Percentiles rank a stretch among this genome's conserved stretches.
phyloP scores from a whole-genome alignment of 148 eudicot species.

The Rhododendron simsii region DNA sequence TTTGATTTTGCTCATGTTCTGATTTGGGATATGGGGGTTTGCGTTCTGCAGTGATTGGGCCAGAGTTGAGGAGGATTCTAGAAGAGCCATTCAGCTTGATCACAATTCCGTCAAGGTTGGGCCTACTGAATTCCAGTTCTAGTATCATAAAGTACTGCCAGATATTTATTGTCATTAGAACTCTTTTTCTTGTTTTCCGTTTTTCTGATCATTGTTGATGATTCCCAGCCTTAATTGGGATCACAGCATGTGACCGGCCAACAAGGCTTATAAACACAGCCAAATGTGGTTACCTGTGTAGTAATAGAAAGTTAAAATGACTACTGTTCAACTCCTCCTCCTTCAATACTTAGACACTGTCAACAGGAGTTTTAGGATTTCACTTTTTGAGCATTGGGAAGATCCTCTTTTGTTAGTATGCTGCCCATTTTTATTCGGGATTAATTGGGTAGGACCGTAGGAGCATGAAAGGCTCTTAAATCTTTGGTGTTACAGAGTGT shows the following conservation, averaged over 20 bases:
- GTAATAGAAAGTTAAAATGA: not conserved
- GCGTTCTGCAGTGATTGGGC: constrained; percentile 55
- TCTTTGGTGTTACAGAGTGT: not conserved
- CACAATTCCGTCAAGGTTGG: constrained; percentile 69
- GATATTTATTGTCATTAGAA: not conserved
- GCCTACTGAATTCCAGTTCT: not conserved
- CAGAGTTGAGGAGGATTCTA: constrained; percentile 82
- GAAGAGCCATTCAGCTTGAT: constrained; percentile 75
- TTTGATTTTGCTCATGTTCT: not conserved
- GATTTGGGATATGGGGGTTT: not conserved
- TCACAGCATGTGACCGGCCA: not conserved
- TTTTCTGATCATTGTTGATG: not conserved
- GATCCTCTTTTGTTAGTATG: not conserved
- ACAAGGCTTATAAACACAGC: not conserved
- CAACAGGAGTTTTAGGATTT: not conserved
- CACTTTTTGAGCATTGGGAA: not conserved
- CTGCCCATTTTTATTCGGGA: not conserved
- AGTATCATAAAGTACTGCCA: not conserved
- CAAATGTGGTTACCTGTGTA: not conserved
- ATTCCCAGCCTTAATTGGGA: not conserved
- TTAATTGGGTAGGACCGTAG: not conserved
- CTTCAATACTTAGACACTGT: not conserved
- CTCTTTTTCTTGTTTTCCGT: not conserved
- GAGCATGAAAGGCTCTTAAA: not conserved
- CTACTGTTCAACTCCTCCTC: not conserved